Evolutionary conservation across 345 rosid genomes (phyloP).

Genomic region (Citropsis articulata): DNA sequence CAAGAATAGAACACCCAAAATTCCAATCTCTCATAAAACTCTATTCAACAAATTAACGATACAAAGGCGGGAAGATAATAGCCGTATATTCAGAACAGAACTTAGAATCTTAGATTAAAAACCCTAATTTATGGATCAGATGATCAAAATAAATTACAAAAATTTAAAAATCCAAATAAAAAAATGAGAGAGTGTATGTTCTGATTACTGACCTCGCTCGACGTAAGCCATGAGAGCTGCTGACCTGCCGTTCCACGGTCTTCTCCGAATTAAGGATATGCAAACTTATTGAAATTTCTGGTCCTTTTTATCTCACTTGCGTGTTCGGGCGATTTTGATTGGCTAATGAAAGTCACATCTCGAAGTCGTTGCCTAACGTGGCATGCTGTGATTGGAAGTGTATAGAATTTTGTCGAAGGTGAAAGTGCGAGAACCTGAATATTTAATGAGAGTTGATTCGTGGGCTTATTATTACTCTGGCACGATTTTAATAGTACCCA

Average conservation of each 20-base stretch:
- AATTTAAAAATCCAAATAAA: too few relatives aligned
- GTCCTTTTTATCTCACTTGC: neutral
- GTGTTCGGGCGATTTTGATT: conserved; percentile 11
- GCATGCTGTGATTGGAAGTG: neutral
- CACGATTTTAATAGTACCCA: too few relatives aligned
- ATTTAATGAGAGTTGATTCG: neutral
- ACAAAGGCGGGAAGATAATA: neutral
- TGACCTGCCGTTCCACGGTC: neutral
- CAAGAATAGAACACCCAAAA: neutral
- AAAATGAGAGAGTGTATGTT: too few relatives aligned
- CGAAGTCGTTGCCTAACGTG: neutral
- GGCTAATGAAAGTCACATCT: neutral
- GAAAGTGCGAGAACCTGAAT: neutral
- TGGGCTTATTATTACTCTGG: too few relatives aligned
- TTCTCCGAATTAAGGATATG: neutral
- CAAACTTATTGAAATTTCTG: neutral
- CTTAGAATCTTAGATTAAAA: neutral
- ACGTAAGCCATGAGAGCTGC: conserved; percentile 22
- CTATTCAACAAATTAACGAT: neutral
- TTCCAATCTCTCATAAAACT: neutral
- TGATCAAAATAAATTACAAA: neutral
- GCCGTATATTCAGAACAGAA: neutral
- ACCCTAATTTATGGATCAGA: neutral
- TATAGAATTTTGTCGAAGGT: neutral
- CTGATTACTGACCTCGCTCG: conserved; percentile 18